Evolutionary conservation across 768 basidiomycete genomes (phyloP), one percentile per base, ranked within the genome.

Genomic region (Boletus reticulatus): DNA sequence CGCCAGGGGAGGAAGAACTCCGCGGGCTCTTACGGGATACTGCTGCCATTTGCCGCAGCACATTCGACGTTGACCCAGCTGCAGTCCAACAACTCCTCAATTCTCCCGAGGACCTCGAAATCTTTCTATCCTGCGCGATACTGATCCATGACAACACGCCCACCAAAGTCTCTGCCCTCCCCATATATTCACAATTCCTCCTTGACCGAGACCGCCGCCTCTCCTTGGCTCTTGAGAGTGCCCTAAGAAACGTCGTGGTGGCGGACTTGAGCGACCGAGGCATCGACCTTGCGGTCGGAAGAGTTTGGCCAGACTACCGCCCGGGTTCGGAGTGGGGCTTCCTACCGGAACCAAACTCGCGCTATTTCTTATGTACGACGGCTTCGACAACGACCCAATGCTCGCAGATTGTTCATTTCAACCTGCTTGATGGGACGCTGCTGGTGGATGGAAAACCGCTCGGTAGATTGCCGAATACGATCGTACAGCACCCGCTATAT

Each of bases 391-490:
- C 34, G 2, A 55, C 37, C 14, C 53, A 61, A 24, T 10, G 38
- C 37, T 55, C 61, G 22, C 73, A 74, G 44, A 43, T 13, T n/a
- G 66, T 81, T 6, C 68, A 74, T 46, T 64, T 78, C 19, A 74
- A 83, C 51, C 32, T 81, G 2, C 56, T 80, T 1, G 58, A 61
- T 13, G 71, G 68, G 3, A 47, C 56, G 2, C 60, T 71, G n/a
- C 42, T 67, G n/a, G 57, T 67, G 2, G 50, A 72, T 6, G 71
- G 63, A 1, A 63, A 59, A 22, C 55, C 63, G 0, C n/a, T 72
- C 50, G 73, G 76, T 16, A 71, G 68, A 24, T 69, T 81, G 14
- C 76, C 80, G 0, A 27, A 41, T 9, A 52, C 57, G 0, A 75
- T 80, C 24, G 39, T 62, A 2, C 45, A 24, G 0, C 71, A 62